Percentiles rank a stretch among this genome's conserved stretches.
Evolutionary conservation across 306 rosid genomes (phyloP).

Genomic region (Glycyrrhiza uralensis): DNA sequence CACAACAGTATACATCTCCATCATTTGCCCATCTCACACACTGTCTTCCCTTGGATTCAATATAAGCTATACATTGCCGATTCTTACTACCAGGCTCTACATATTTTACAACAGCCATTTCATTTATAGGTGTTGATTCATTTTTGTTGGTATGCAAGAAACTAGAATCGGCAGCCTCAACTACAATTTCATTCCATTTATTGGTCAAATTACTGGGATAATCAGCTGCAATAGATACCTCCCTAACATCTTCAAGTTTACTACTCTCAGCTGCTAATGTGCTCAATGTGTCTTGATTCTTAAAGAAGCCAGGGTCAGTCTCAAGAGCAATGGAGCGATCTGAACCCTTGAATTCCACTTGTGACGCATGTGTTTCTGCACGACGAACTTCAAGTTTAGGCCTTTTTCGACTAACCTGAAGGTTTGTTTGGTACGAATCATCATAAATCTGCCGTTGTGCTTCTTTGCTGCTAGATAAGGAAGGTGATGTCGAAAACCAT

Average conservation of each 20-base stretch:
- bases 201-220: constrained; percentile 39
- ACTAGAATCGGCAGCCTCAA: constrained; percentile 49
- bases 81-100: constrained; percentile 62
- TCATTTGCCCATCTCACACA: constrained; percentile 99
- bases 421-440: constrained; percentile 49
- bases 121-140: constrained; percentile 61
- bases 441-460: constrained; percentile 48
- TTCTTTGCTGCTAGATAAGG: constrained; percentile 45
- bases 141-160: constrained; percentile 42
- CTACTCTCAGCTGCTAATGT: constrained; percentile 46
- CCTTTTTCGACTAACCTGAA: constrained; percentile 78
- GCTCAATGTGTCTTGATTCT: constrained; percentile 43
- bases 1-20: constrained; percentile 98
- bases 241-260: constrained; percentile 50
- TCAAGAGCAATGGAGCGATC: constrained; percentile 56
- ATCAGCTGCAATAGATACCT: constrained; percentile 36
- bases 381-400: constrained; percentile 99
- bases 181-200: constrained; percentile 61
- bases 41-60: constrained; percentile 96
- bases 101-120: constrained; percentile 33
- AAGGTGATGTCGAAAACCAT: constrained; percentile 69
- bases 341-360: constrained; percentile 50
- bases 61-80: constrained; percentile 82
- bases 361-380: constrained; percentile 78
- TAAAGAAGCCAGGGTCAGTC: constrained; percentile 66